Evolutionary conservation across 176 grass and related monocot species (phyloP), one percentile per base, ranked within the genome.

Genomic region (Guadua angustifolia): DNA sequence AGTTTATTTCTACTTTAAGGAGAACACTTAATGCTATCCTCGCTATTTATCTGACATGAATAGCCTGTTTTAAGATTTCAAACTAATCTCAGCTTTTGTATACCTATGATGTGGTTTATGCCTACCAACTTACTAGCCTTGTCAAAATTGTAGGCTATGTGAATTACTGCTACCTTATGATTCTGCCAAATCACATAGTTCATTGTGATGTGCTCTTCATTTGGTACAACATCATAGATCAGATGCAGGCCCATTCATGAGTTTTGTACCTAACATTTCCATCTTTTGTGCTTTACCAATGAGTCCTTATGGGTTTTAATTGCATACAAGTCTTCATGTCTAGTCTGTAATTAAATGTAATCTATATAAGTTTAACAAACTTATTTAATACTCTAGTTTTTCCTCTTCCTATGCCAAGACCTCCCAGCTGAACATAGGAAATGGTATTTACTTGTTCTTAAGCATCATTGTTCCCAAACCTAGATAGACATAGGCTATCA

Each of bases 381-480:
- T 50, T 77, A 26, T 79, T 22, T 88, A 70, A 63, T 85, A 33
- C 46, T 74, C 35, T 63, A 26, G 4, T n/a, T 11, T 86, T 85
- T 33, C 43, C 7, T 92, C 78, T 32, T 61, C 47, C 22, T 98
- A 70, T 71, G 42, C 69, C 80, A 98, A 93, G 95, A 93, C 35
- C 65, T 87, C 50, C 95, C 95, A 68, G 91, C n/a, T n/a, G n/a
- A n/a, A n/a, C n/a, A n/a, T n/a, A n/a, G n/a, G n/a, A n/a, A n/a
- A n/a, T n/a, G n/a, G n/a, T n/a, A n/a, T n/a, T n/a, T n/a, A n/a
- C n/a, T n/a, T n/a, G n/a, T n/a, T n/a, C n/a, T n/a, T n/a, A n/a
- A n/a, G n/a, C n/a, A n/a, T n/a, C n/a, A n/a, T n/a, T n/a, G n/a
- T n/a, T n/a, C n/a, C n/a, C n/a, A n/a, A n/a, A n/a, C n/a, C n/a